These are phyloP conservation scores for Ceratocystis lukuohia DNA, from an alignment of 2,329 filamentous ascomycete species.

Conservation along the genomic window DNA sequence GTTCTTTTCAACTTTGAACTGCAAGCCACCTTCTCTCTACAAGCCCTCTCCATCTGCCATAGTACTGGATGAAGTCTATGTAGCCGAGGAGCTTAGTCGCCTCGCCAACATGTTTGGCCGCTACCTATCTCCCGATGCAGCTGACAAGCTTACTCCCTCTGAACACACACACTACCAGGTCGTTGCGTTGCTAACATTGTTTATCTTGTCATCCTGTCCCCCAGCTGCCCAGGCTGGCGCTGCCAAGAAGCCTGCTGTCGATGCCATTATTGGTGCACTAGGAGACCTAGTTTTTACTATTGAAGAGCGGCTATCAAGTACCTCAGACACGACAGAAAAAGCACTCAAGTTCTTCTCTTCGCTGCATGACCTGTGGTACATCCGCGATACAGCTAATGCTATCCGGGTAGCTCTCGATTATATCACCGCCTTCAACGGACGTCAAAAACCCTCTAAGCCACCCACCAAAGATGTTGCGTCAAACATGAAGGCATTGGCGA, in stretches of 20 bases:
- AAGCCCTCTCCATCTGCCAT: conserved; percentile 32
- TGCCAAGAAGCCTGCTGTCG: conserved; percentile 6
- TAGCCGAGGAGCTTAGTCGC: conserved; percentile 31
- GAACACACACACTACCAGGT: conserved; percentile 35
- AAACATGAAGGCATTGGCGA: conserved; percentile 27
- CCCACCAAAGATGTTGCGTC: conserved; percentile 29
- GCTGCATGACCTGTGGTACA: conserved; percentile 28
- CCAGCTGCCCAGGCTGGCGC: not conserved
- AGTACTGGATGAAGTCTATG: conserved; percentile 33
- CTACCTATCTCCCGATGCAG: conserved; percentile 25
- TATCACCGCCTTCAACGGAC: conserved; percentile 28
- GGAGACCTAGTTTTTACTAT: conserved; percentile 14
- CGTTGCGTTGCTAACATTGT: conserved; percentile 29
- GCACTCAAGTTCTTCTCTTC: conserved; percentile 21
- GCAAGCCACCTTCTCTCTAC: conserved; percentile 37
- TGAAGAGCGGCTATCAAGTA: conserved; percentile 8
- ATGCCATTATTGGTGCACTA: conserved; percentile 14
- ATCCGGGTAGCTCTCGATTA: conserved; percentile 26
- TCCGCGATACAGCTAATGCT: conserved; percentile 30
- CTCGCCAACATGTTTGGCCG: conserved; percentile 32
- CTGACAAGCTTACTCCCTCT: conserved; percentile 28
- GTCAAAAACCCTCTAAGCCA: conserved; percentile 29
- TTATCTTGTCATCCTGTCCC: conserved; percentile 17
- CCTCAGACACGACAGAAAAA: conserved; percentile 6
- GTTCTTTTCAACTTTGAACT: conserved; percentile 37